A percentile compares a stretch with the other conserved stretches of the same genome.
phyloP scores from a whole-genome alignment of 768 basidiomycete species.

The Leccinum variicolor region DNA sequence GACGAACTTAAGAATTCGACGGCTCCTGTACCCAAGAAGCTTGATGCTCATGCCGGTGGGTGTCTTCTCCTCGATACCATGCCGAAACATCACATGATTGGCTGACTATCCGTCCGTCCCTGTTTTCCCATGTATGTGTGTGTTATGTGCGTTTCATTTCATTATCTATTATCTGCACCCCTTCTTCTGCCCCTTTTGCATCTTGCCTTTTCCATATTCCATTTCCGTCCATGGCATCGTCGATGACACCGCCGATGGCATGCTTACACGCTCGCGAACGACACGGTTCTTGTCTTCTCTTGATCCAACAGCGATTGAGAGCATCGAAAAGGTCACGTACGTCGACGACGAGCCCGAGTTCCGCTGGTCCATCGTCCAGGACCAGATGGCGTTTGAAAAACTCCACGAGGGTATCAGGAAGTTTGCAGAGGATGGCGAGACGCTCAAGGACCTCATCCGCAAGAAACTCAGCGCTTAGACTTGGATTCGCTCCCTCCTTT shows the following conservation, averaged over 20 bases:
- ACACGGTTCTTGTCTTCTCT: not conserved
- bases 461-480: slow-evolving; percentile 46
- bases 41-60: slow-evolving; percentile 64
- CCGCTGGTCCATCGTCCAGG: slow-evolving; percentile 90
- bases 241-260: not conserved
- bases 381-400: slow-evolving; percentile 98
- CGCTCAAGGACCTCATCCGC: slow-evolving; percentile 80
- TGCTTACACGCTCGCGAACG: not conserved
- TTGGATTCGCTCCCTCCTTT: not conserved
- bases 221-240: slow-evolving; percentile 10
- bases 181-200: not conserved
- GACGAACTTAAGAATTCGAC: slow-evolving; percentile 88
- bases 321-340: slow-evolving; percentile 74
- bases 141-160: not conserved
- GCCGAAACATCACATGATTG: slow-evolving; percentile 1
- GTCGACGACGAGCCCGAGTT: slow-evolving; percentile 95
- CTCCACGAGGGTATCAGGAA: slow-evolving; percentile 98
- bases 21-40: slow-evolving; percentile 77
- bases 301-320: slow-evolving; percentile 28
- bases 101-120: slow-evolving; percentile 8
- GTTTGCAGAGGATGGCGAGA: slow-evolving; percentile 93
- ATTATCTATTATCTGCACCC: not conserved
- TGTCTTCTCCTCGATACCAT: slow-evolving; percentile 4
- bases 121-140: not conserved
- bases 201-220: not conserved